Percentiles rank a stretch among this genome's conserved stretches.
These are phyloP conservation scores for Aspergillus cavernicola DNA, from an alignment of 495 filamentous ascomycete species.

Conservation along the genomic window DNA sequence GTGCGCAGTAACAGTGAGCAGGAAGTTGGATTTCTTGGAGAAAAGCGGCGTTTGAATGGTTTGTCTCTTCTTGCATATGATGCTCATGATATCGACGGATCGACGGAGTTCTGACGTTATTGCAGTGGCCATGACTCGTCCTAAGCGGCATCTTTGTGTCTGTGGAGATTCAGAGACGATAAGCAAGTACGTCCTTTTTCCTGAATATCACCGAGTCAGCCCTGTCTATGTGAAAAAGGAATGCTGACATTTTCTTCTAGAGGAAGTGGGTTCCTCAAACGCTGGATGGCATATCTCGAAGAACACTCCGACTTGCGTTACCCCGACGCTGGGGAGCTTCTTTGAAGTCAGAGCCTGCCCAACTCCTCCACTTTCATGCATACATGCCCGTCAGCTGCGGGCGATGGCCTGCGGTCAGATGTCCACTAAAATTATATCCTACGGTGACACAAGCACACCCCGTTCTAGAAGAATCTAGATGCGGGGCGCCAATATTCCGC, in stretches of 20 bases:
- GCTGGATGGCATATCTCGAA: conserved; percentile 87
- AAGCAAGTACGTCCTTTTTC: conserved; percentile 56
- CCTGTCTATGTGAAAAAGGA: background rate
- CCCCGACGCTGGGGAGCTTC: conserved; percentile 62
- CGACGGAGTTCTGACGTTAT: conserved; percentile 5
- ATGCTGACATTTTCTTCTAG: conserved; percentile 37
- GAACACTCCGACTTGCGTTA: conserved; percentile 82
- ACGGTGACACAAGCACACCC: background rate
- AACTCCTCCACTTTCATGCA: conserved; percentile 2
- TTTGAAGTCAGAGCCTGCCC: conserved; percentile 16
- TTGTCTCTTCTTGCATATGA: conserved; percentile 10
- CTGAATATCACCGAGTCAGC: background rate
- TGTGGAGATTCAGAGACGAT: conserved; percentile 94
- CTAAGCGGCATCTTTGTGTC: conserved; percentile 83
- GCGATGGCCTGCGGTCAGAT: no score
- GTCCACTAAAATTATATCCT: no score
- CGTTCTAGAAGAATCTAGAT: background rate
- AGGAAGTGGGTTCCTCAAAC: conserved; percentile 75
- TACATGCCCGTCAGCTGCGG: background rate
- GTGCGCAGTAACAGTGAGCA: conserved; percentile 83
- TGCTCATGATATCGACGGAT: background rate
- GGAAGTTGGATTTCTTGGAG: conserved; percentile 92
- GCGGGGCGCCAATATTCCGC: background rate
- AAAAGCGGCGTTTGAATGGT: conserved; percentile 91
- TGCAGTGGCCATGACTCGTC: conserved; percentile 89